Base-by-base conservation (phyloP, 2,329 filamentous ascomycete genomes). In the Cryphonectria radicalis region DNA sequence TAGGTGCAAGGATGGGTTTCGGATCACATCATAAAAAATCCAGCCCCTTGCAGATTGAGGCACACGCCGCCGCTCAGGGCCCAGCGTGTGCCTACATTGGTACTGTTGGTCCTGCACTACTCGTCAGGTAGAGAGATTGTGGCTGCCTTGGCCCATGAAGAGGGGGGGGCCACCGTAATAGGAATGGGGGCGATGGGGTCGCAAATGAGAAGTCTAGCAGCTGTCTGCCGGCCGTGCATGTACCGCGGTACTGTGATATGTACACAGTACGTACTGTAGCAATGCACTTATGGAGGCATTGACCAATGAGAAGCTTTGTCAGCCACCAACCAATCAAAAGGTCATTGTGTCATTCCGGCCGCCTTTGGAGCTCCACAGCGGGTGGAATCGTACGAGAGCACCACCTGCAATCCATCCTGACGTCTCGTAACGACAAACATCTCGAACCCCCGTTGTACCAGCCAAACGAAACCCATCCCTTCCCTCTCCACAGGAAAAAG, bases 401-500 rank as follows among this genome's bases (percentile, higher is more conserved):
- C 11, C n/a, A 19, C 37, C 35, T 64, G 62, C 62, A 46, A 64
- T 42, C 13, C 62, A 46, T 64, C 32, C 62, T 46, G 62, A 64
- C 62, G 37, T 64, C 62, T 40, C 46, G 22, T 40, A 32, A 46
- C 62, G 37, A 43, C 63, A 53, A 55, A 40, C 63, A 50, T 46
- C 40, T 28, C 40, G 37, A 72, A 76, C 74, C 10, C 74, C 74
- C 42, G 69, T 57, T 22, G 73, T 63, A 37, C 70, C 74, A 74
- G 69, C 46, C 67, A 74, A 71, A 50, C 46, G 71, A 14, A 14
- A 70, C 73, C 67, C 67, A 64, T 72, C 69, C 64, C 69, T 11
- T 63, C 66, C 11, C 22, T 32, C 63, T 35, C 22, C 63, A 55
- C 69, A 14, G 40, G 28, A 43, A 67, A 11, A 22, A 25, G 17